Percentiles rank a stretch among this genome's conserved stretches.
Conservation (phyloP, 2,329 filamentous ascomycete species). For the Bipolaris bicolor region DNA sequence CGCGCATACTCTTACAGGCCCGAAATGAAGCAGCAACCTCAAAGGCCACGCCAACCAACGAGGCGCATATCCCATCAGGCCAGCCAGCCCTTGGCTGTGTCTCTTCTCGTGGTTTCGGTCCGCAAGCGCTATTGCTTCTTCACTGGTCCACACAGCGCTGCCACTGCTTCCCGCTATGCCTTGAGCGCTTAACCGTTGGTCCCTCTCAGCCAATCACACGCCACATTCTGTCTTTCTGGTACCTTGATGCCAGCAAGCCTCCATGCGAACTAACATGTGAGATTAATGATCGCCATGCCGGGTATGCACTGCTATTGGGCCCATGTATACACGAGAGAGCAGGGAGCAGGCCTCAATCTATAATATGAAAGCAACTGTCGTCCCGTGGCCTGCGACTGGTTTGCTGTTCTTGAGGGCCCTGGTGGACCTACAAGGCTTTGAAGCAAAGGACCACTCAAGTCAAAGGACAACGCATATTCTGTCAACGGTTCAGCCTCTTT, state of each 20-base stretch:
- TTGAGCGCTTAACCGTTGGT: constrained; percentile 30
- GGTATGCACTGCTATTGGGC: constrained; percentile 29
- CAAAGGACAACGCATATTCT: constrained; percentile 22
- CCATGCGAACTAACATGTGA: constrained; percentile 24
- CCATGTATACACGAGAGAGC: constrained; percentile 7
- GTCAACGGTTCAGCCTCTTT: constrained; percentile 10
- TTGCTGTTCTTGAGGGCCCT: constrained; percentile 29
- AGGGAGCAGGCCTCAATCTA: constrained; percentile 22
- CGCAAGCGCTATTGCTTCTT: constrained; percentile 39
- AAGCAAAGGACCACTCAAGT: constrained; percentile 15
- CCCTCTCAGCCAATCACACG: constrained; percentile 23
- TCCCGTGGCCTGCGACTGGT: constrained; percentile 29
- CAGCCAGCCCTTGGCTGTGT: constrained; percentile 4
- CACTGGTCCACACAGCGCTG: constrained; percentile 33
- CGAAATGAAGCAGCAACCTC: constrained; percentile 13
- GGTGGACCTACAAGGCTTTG: constrained; percentile 23
- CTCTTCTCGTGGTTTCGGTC: constrained; percentile 28
- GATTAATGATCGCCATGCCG: constrained; percentile 24
- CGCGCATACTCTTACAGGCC: constrained; percentile 15
- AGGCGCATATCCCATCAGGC: constrained; percentile 14
- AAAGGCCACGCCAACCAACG: constrained; percentile 7
- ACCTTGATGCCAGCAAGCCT: constrained; percentile 29
- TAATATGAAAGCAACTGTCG: constrained; percentile 25
- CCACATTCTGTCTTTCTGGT: constrained; percentile 6
- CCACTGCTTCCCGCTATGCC: constrained; percentile 23